phyloP scores from a whole-genome alignment of 1,139 yeast genomes.

The Trichomonascaceae sp. region DNA sequence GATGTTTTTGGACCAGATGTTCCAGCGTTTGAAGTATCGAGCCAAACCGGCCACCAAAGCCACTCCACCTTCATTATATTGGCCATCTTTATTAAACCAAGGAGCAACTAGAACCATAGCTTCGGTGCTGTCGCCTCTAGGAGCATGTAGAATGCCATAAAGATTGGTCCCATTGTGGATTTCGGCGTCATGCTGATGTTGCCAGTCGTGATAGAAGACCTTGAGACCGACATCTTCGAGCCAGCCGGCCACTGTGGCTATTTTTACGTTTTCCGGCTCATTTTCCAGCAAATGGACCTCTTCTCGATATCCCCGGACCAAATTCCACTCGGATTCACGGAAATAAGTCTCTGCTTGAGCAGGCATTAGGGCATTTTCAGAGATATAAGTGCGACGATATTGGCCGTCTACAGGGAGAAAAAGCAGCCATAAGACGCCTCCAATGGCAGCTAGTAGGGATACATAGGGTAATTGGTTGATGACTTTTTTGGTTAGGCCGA shows the following conservation, averaged over 20 bases:
- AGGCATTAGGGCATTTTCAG: constrained; percentile 96
- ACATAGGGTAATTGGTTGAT: constrained; percentile 46
- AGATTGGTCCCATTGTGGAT: constrained; percentile 47
- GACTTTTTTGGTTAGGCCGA: constrained; percentile 27
- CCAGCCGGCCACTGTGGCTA: constrained; percentile 50
- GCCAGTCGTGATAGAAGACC: constrained; percentile 46
- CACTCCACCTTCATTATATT: constrained; percentile 71
- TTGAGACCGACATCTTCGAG: constrained; percentile 67
- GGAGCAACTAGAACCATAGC: constrained; percentile 91
- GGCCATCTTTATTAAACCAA: constrained; percentile 59
- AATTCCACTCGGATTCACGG: constrained; percentile 92
- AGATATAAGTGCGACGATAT: constrained; percentile 73
- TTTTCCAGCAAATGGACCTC: constrained; percentile 41
- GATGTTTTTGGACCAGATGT: constrained; percentile 93
- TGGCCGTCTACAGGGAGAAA: constrained; percentile 75
- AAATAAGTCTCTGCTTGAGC: constrained; percentile 91
- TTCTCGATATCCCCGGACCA: constrained; percentile 75
- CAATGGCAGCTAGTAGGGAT: constrained; percentile 53
- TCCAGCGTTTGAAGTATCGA: constrained; percentile 74
- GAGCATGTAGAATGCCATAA: constrained; percentile 85
- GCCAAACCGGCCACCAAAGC: constrained; percentile 68
- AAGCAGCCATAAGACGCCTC: constrained; percentile 64
- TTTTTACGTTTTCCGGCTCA: constrained; percentile 34
- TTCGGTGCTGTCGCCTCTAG: constrained; percentile 94
- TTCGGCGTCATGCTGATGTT: constrained; percentile 28